Evolutionary conservation across 2,329 filamentous ascomycete genomes (phyloP), one percentile per base, ranked within the genome.

Genomic region (Ceratocystis cubensis): DNA sequence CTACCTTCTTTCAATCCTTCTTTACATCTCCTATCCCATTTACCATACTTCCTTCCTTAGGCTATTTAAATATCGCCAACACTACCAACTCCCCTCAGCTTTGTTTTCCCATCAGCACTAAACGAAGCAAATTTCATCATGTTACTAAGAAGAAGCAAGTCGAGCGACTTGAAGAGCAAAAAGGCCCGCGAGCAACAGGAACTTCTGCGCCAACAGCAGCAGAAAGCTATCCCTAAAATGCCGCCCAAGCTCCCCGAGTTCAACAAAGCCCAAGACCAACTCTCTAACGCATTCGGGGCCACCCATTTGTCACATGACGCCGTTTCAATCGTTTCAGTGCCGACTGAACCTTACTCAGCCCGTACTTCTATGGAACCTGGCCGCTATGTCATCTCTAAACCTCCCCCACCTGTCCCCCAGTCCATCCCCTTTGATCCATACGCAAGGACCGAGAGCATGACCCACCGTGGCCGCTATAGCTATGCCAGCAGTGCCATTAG

Each of bases 401-500:
- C 69, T 75, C 84, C 85, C 1, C 84, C 84, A 61, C 37, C 37
- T 41, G 82, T 79, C 74, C 82, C 82, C 67, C 53, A 57, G 53
- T 82, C 82, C 61, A 63, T 63, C 15, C 82, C 80, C 72, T 81
- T 83, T 69, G 91, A 96, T 72, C 88, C 89, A 15, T 94, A 94
- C 73, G 85, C 88, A 59, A 84, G 89, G 70, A 87, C 88, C 45
- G 90, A 95, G 79, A 96, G 93, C 81, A 96, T 97, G 90, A 92
- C 93, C 71, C 88, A 97, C 76, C 91, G 94, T 71, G 91, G 93
- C 69, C 88, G 94, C 70, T 96, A 96, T 78, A 96, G 92, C 78
- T 97, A 96, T 77, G 91, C 93, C 67, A 96, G 89, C 78, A 95
- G 89, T 76, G 88, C 89, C 65, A 84, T 93, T 71, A 96, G 90